Percentiles rank a stretch among this genome's conserved stretches.
These are phyloP conservation scores for Ceratobasidium papillatum DNA, from an alignment of 1,284 basidiomycete genomes.

Conservation along the genomic window DNA sequence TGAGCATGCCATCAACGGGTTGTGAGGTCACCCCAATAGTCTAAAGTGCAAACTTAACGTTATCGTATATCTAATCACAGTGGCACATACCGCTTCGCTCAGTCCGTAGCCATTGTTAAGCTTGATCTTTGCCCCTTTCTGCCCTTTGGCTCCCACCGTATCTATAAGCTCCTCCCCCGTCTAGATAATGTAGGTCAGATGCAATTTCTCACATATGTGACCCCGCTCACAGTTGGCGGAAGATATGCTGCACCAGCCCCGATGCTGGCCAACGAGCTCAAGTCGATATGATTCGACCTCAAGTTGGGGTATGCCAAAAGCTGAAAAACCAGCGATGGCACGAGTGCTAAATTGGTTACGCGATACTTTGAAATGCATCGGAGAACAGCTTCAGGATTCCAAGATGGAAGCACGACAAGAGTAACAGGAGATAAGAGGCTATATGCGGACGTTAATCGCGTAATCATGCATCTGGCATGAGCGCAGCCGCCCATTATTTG, in stretches of 20 bases:
- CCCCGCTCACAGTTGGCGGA: constrained; percentile 59
- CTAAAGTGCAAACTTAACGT: constrained; percentile 51
- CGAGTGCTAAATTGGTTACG: constrained; percentile 60
- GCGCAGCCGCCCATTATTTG: no score
- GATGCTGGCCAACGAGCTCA: constrained; percentile 60
- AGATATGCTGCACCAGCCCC: constrained; percentile 72
- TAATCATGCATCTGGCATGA: no score
- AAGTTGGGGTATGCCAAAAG: constrained; percentile 65
- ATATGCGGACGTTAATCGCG: neutral
- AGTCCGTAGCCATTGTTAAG: constrained; percentile 70
- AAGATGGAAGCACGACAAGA: constrained; percentile 64
- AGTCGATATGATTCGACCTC: constrained; percentile 56
- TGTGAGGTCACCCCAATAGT: constrained; percentile 63
- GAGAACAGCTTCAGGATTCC: constrained; percentile 62
- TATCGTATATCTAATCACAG: neutral
- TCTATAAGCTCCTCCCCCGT: constrained; percentile 19
- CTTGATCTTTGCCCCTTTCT: constrained; percentile 21
- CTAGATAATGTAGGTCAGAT: neutral
- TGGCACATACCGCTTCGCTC: constrained; percentile 69
- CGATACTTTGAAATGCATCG: constrained; percentile 62
- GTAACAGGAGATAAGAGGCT: constrained; percentile 59
- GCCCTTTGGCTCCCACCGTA: constrained; percentile 22
- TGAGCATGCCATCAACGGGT: constrained; percentile 60
- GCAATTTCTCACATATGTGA: no score
- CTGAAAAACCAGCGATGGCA: constrained; percentile 74